Conservation (phyloP, 768 basidiomycete species). For the Leucocoprinus sp. region DNA sequence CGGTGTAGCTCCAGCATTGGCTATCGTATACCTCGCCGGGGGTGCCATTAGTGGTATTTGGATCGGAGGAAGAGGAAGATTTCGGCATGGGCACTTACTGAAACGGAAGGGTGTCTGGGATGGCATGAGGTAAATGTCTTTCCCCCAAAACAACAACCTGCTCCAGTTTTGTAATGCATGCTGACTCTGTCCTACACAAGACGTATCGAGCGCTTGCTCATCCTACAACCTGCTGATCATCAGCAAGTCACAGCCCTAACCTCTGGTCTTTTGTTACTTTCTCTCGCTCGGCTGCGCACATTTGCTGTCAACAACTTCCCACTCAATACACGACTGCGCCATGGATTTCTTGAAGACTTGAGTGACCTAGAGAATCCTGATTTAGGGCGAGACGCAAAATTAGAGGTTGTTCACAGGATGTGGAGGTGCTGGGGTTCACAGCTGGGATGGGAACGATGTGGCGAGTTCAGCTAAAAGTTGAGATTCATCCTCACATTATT, state of each 20-base stretch:
- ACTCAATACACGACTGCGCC: conserved; percentile 48
- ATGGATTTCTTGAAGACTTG: conserved; percentile 82
- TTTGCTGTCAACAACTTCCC: conserved; percentile 58
- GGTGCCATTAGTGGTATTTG: conserved; percentile 46
- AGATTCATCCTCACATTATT: not conserved
- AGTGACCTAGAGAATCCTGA: conserved; percentile 71
- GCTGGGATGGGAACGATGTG: conserved; percentile 49
- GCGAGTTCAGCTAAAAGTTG: not conserved
- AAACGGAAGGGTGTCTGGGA: conserved; percentile 55
- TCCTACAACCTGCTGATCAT: conserved; percentile 15
- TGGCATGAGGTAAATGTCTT: conserved; percentile 49
- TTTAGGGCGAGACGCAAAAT: conserved; percentile 61
- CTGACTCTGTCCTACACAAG: too few relatives aligned
- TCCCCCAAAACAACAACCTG: not conserved
- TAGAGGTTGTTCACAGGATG: conserved; percentile 75
- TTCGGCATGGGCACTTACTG: conserved; percentile 50
- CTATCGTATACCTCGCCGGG: conserved; percentile 62
- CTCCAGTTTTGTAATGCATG: too few relatives aligned
- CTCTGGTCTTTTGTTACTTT: conserved; percentile 66
- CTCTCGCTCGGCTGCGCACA: conserved; percentile 54
- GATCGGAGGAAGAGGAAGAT: conserved; percentile 38
- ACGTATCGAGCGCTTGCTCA: conserved; percentile 62
- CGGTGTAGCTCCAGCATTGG: conserved; percentile 85
- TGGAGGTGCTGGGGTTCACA: conserved; percentile 77
- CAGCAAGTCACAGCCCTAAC: conserved; percentile 44